Evolutionary conservation across 441 rosid species (phyloP).

Genomic region (Gossypium trilobum): DNA sequence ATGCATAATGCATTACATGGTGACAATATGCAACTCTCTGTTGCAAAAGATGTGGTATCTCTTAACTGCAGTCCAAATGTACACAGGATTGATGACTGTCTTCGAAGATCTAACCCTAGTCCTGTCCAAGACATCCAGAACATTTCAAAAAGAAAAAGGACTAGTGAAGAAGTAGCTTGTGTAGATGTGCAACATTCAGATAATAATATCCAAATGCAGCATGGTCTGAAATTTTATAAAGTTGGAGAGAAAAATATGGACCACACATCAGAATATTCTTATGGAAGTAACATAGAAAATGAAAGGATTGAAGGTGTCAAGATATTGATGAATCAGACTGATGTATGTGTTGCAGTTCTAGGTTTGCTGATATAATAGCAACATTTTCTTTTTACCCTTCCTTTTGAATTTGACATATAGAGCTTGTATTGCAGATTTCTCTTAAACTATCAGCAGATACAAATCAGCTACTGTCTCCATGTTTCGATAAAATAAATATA

Average conservation of each 20-base stretch:
- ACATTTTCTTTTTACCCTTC: background rate
- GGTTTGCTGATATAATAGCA: background rate
- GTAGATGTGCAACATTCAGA: constrained; percentile 27
- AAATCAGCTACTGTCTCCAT: constrained; percentile 42
- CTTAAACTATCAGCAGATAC: constrained; percentile 39
- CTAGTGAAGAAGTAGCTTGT: constrained; percentile 32
- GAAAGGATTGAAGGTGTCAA: constrained; percentile 26
- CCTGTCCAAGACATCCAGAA: constrained; percentile 26
- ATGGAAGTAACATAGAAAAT: constrained; percentile 24
- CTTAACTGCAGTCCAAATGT: constrained; percentile 20
- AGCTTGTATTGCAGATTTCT: constrained; percentile 46
- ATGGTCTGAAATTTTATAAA: constrained; percentile 31
- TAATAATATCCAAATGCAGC: constrained; percentile 23
- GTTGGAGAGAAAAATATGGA: constrained; percentile 25
- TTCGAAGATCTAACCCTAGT: constrained; percentile 19
- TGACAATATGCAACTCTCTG: constrained; percentile 20
- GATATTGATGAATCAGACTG: constrained; percentile 39
- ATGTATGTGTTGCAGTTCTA: constrained; percentile 40
- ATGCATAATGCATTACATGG: constrained; percentile 7
- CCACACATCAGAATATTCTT: constrained; percentile 22
- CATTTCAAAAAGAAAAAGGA: constrained; percentile 48
- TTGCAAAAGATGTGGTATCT: constrained; percentile 22
- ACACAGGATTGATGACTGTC: constrained; percentile 14
- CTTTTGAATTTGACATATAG: constrained; percentile 15
- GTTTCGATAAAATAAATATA: constrained; percentile 37